Evolutionary conservation across 2,329 filamentous ascomycete species (phyloP), one percentile per base, ranked within the genome.

Genomic region (Taxawa tesnikishii): DNA sequence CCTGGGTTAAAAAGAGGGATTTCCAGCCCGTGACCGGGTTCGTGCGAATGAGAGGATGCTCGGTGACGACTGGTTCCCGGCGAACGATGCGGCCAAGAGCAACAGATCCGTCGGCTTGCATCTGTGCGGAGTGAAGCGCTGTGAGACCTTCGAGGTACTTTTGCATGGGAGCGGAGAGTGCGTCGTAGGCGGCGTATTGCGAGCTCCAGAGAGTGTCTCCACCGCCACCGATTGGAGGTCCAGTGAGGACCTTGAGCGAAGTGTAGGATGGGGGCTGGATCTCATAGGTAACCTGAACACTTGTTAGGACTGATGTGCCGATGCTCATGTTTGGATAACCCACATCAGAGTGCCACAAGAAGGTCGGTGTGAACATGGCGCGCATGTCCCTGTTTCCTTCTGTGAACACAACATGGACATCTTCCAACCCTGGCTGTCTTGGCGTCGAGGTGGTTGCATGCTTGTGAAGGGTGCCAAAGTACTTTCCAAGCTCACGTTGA

Each of bases 1-100:
- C 68, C 68, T 0, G 68, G 67, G 44, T 71, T 73, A 49, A 70
- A 70, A 72, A 75, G 2, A 76, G 53, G 6, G 58, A 61, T 49
- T 75, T 75, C 70, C 70, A 75, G 7, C 70, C 70, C 0, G 72
- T 76, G 5, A 75, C 70, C 0, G 72, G 70, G 43, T 77, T 65
- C 1, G 68, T 72, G 13, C 72, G 63, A 26, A 76, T 53, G 2
- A 76, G 53, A 2, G 72, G 72, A 43, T 76, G 48, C 30, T 65
- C 59, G 0, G 67, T 71, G 6, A 59, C 60, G 18, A 74, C 55
- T 3, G 69, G 65, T 4, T 65, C 63, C 8, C 67, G 62, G 15
- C 67, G 61, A 3, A 70, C 64, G 6, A 61, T 54, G 25, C 67
- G 63, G n/a, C 67, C 65, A 11, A 63, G 50, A 2, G 62, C 62